Evolutionary conservation across 352 stramenopile genomes (phyloP), one percentile per base, ranked within the genome.

Genomic region (Hyaloperonospora brassicae): DNA sequence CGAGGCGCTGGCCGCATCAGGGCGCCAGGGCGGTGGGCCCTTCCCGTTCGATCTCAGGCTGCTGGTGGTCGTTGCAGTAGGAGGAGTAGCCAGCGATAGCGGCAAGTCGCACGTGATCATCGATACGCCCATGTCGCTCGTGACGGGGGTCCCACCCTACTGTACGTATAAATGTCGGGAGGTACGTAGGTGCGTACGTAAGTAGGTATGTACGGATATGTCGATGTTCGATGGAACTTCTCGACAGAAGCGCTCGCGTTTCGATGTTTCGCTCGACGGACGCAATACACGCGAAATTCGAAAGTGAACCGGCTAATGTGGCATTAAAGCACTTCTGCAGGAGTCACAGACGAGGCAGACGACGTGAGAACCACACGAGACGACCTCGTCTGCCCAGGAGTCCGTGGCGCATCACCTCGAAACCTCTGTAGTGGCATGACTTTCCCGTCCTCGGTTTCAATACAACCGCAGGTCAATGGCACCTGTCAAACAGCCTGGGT

Each of bases 1-100:
- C 52, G 76, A 74, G 64, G 85, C 68, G 61, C 77, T 87, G 14
- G 72, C 76, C 31, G 63, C 50, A 59, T 91, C 81, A n/a, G 81
- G 81, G 22, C 79, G 78, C 81, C 81, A 91, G 52, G 72, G 61
- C 2, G 81, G 67, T 34, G 60, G 58, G n/a, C 31, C 57, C 21
- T 38, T 21, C 14, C 11, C 36, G 5, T 42, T 42, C 9, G 14
- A 14, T 12, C 14, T 4, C 3, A 21, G 10, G 14, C 36, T 14
- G 5, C 3, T 14, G 9, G 52, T 47, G 47, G 41, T 61, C 48
- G 31, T 52, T 22, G 35, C 34, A 23, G 23, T 14, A 17, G 47
- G 8, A 14, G 64, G 47, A 25, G 47, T 35, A 31, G 27, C 7
- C 7, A 31, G 17, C 12, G 7, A 17, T 31, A 72, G 40, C n/a